Evolutionary conservation across 2,329 filamentous ascomycete genomes (phyloP).

Genomic region (Arthrinium puccinioides): DNA sequence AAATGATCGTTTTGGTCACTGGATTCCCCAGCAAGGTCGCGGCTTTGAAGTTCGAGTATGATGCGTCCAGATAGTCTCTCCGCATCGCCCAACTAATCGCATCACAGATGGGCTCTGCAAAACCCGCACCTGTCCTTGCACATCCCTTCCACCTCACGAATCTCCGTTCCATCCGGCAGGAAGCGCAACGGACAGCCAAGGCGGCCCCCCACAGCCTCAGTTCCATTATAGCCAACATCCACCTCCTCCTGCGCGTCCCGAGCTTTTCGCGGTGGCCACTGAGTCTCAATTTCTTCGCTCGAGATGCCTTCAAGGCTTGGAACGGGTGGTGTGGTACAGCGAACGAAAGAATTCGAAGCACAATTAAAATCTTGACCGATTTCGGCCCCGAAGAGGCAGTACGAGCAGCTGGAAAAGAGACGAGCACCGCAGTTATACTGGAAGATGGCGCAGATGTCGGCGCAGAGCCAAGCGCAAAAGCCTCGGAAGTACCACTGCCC

Average conservation of each 20-base stretch:
- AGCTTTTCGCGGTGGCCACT: slow-evolving; percentile 84
- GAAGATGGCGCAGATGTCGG: slow-evolving; percentile 4
- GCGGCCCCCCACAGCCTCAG: slow-evolving; percentile 53
- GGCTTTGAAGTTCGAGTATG: slow-evolving; percentile 86
- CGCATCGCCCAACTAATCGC: slow-evolving; percentile 8
- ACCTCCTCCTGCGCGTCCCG: slow-evolving; percentile 68
- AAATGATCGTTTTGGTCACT: slow-evolving; percentile 79
- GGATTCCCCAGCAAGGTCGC: slow-evolving; percentile 84
- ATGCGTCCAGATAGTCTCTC: neutral
- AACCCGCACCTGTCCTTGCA: slow-evolving; percentile 77
- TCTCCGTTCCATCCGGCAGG: slow-evolving; percentile 41
- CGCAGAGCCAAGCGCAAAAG: slow-evolving; percentile 3
- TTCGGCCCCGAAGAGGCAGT: slow-evolving; percentile 28
- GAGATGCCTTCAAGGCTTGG: slow-evolving; percentile 67
- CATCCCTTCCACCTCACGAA: slow-evolving; percentile 58
- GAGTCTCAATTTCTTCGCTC: slow-evolving; percentile 67
- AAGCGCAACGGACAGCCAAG: slow-evolving; percentile 49
- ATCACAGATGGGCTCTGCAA: slow-evolving; percentile 79
- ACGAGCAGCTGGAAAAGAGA: too few species aligned
- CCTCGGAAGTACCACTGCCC: slow-evolving; percentile 3
- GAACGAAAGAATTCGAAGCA: slow-evolving; percentile 36
- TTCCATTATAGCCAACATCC: slow-evolving; percentile 71
- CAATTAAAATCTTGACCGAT: slow-evolving; percentile 51
- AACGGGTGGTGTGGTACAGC: slow-evolving; percentile 44
- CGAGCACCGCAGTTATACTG: neutral